Evolutionary conservation across 345 rosid species (phyloP).

Genomic region (Populus euphratica): DNA sequence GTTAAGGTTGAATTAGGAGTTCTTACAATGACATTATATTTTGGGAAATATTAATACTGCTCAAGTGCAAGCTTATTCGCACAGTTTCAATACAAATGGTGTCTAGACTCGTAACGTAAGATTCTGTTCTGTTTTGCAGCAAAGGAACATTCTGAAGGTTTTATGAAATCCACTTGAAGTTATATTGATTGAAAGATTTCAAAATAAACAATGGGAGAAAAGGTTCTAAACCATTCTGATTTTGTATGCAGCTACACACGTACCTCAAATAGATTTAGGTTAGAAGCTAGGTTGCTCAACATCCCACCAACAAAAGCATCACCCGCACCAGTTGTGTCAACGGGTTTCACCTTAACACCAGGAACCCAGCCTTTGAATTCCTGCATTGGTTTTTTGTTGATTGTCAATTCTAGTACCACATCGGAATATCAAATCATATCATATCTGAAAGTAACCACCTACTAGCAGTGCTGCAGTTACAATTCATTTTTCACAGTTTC

Average conservation of each 20-base stretch:
- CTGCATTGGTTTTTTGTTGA: constrained; percentile 14
- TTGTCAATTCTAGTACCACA: not conserved
- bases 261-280: constrained; percentile 27
- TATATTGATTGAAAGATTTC: not conserved
- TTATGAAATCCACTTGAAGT: not conserved
- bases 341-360: constrained; percentile 32
- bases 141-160: not conserved
- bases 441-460: constrained; percentile 2
- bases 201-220: not conserved
- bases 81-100: not conserved
- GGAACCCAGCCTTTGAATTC: constrained; percentile 35
- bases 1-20: not conserved
- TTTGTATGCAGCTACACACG: not conserved
- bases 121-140: not conserved
- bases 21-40: too few species aligned
- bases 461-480: not conserved
- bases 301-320: constrained; percentile 44
- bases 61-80: not conserved
- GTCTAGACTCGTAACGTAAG: not conserved
- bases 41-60: not conserved
- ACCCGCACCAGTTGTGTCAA: constrained; percentile 45
- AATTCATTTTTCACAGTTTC: not conserved
- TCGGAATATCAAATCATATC: not conserved
- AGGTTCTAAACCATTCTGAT: not conserved
- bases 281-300: constrained; percentile 31